A percentile compares a stretch with the other conserved stretches of the same genome.
Conservation (phyloP, 345 rosid species). For the Aquilaria yunnanensis region DNA sequence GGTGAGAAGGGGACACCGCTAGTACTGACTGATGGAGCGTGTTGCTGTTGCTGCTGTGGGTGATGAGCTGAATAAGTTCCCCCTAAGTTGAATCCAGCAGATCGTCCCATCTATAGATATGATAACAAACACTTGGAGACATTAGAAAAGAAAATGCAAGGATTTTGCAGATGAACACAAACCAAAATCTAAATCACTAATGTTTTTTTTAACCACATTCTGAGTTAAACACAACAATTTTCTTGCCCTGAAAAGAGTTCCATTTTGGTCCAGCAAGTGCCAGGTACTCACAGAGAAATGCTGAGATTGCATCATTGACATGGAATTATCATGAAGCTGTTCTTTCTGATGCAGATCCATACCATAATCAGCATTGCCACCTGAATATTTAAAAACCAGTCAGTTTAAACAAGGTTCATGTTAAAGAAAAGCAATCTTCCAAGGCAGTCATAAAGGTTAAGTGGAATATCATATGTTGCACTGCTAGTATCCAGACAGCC, state of each 20-base stretch:
- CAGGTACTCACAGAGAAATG: constrained; percentile 74
- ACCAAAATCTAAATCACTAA: no score
- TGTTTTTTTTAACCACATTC: background rate
- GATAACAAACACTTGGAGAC: constrained; percentile 9
- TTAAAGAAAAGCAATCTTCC: background rate
- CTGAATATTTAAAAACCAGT: constrained; percentile 50
- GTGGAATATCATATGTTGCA: constrained; percentile 1
- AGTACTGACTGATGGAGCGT: constrained; percentile 72
- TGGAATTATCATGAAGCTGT: constrained; percentile 85
- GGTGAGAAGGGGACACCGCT: constrained; percentile 52
- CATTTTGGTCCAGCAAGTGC: no score
- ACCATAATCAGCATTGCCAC: constrained; percentile 86
- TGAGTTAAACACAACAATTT: background rate
- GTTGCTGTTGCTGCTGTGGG: constrained; percentile 84
- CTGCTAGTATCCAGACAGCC: background rate
- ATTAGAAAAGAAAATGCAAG: background rate
- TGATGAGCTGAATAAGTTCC: constrained; percentile 84
- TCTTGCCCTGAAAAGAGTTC: background rate
- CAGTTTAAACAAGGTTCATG: constrained; percentile 13
- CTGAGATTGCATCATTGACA: constrained; percentile 98
- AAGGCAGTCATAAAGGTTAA: background rate
- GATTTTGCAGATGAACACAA: constrained; percentile 2
- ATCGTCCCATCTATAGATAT: constrained; percentile 71
- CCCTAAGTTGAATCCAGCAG: constrained; percentile 85
- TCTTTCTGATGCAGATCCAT: constrained; percentile 97